phyloP scores from a whole-genome alignment of 202 grass and related monocot species.

The Saccharum hybrid region DNA sequence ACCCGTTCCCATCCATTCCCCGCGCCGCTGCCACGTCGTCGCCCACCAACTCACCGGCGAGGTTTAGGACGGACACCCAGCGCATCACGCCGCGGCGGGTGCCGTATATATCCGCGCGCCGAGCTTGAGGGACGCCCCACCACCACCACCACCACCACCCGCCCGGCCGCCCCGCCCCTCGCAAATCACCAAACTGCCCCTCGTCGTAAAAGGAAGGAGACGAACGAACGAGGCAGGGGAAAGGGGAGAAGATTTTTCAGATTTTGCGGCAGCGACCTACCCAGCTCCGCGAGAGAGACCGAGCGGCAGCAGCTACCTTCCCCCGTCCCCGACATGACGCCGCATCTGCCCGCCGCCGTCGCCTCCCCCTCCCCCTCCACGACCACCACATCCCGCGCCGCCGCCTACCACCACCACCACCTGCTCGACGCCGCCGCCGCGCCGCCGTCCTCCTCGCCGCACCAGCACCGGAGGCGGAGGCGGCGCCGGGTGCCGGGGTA shows the following conservation, averaged over 20 bases:
- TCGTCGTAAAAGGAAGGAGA: not conserved
- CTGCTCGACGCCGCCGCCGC: conserved; percentile 36
- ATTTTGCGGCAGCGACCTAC: conserved; percentile 25
- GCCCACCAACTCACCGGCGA: not conserved
- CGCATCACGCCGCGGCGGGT: not conserved
- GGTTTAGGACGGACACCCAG: not conserved
- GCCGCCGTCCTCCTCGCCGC: conserved; percentile 11
- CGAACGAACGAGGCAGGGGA: too few relatives aligned
- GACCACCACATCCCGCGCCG: not conserved
- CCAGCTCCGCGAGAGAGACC: not conserved
- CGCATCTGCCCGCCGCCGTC: conserved; percentile 50
- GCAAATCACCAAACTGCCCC: conserved; percentile 37
- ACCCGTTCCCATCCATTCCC: not conserved
- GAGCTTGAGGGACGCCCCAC: not conserved
- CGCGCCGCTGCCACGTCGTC: conserved; percentile 40
- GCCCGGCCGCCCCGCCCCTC: too few relatives aligned
- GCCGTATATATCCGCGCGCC: conserved; percentile 37
- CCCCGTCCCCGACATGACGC: conserved; percentile 45
- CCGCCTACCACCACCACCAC: conserved; percentile 32
- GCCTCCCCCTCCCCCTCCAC: not conserved
- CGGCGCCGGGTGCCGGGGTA: conserved; percentile 25
- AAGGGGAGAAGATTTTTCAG: conserved; percentile 37
- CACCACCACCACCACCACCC: not conserved
- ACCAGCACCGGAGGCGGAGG: conserved; percentile 27
- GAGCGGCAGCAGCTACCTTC: not conserved